phyloP scores from a whole-genome alignment of 345 rosid species.

The Syzygium aqueum region DNA sequence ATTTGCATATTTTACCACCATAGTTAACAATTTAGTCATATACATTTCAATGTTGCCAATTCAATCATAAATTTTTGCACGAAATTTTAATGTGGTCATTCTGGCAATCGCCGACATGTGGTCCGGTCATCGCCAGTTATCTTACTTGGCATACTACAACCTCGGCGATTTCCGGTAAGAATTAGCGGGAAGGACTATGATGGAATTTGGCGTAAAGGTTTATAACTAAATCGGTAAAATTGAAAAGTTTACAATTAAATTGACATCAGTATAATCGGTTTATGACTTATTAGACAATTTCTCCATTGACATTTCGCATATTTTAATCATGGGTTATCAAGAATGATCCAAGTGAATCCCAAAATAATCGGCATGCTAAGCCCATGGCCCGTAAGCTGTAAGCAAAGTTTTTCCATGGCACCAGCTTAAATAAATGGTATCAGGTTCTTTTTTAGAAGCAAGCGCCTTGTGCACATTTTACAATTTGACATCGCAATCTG shows the following conservation, averaged over 20 bases:
- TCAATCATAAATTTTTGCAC: fast-evolving
- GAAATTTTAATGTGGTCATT: neutral
- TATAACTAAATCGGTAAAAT: neutral
- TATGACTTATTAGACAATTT: neutral
- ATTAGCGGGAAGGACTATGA: neutral
- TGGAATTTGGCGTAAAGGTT: neutral
- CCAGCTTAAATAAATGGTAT: neutral
- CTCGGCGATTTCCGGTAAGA: fast-evolving
- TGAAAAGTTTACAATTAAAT: neutral
- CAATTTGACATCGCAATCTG: neutral
- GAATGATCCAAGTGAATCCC: neutral
- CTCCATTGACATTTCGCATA: neutral
- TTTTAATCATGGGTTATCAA: neutral
- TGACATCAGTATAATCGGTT: neutral
- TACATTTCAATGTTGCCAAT: neutral
- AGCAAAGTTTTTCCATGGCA: neutral
- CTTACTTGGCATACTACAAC: neutral
- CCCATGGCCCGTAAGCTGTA: neutral
- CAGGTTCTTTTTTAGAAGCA: neutral
- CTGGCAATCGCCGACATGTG: fast-evolving
- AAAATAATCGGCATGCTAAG: neutral
- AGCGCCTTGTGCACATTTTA: neutral
- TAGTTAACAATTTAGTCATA: neutral
- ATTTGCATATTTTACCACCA: neutral
- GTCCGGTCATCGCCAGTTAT: fast-evolving